These are phyloP conservation scores for Cucumis cinereus DNA, from an alignment of 306 rosid species.

Conservation along the genomic window DNA sequence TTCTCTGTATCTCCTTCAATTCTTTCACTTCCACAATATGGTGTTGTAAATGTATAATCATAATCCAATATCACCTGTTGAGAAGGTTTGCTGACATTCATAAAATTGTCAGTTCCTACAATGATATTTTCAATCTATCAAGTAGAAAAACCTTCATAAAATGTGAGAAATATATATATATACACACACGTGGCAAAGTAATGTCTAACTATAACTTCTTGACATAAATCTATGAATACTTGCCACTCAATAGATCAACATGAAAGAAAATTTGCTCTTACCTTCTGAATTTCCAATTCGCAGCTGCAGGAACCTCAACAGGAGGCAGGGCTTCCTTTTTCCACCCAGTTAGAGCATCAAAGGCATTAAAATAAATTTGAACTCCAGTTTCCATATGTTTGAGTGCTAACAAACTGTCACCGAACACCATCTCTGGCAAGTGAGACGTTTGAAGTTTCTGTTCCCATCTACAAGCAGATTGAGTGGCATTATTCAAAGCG, in stretches of 20 bases:
- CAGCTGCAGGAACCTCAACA: constrained; percentile 97
- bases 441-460: constrained; percentile 71
- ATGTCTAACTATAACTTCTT: background rate
- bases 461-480: constrained; percentile 61
- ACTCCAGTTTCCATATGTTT: constrained; percentile 61
- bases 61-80: constrained; percentile 81
- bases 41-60: constrained; percentile 91
- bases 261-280: background rate
- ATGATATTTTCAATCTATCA: background rate
- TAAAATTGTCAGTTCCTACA: constrained; percentile 21
- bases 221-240: background rate
- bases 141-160: background rate
- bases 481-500: background rate
- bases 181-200: no score
- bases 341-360: constrained; percentile 89
- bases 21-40: constrained; percentile 71
- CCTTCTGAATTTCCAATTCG: constrained; percentile 92
- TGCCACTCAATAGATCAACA: background rate
- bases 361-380: constrained; percentile 69
- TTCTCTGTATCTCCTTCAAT: constrained; percentile 33
- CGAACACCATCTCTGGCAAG: constrained; percentile 95
- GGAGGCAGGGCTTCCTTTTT: constrained; percentile 92
- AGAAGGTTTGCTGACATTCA: constrained; percentile 70
- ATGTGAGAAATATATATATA: background rate
- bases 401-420: constrained; percentile 58